Percentiles rank a stretch among this genome's conserved stretches.
Evolutionary conservation across 2,329 filamentous ascomycete species (phyloP).

Genomic region (Amesomyces nigricolor): DNA sequence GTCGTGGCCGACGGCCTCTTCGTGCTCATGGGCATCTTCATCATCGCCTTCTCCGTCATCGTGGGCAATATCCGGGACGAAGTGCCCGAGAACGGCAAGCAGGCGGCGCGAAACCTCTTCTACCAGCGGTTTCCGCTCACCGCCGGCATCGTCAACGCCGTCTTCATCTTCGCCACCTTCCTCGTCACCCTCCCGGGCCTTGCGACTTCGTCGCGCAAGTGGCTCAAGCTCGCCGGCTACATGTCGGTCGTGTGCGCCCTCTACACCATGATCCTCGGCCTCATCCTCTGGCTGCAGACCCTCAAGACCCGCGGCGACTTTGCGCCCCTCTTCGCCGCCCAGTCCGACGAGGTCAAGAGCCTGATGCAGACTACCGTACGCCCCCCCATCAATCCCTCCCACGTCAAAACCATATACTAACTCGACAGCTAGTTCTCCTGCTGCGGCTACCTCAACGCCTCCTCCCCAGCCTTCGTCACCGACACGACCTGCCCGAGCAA

Average conservation of each 20-base stretch:
- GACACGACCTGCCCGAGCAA: constrained; percentile 64
- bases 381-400: too few species aligned
- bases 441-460: constrained; percentile 73
- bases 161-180: constrained; percentile 67
- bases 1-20: constrained; percentile 47
- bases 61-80: constrained; percentile 43
- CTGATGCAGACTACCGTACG: constrained; percentile 64
- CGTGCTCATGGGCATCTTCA: constrained; percentile 47
- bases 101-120: constrained; percentile 47
- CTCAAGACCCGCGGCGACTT: constrained; percentile 62
- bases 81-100: constrained; percentile 39
- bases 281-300: constrained; percentile 68
- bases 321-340: constrained; percentile 52
- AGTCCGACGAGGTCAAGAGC: constrained; percentile 54
- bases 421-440: constrained; percentile 59
- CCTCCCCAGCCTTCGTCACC: constrained; percentile 64
- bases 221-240: constrained; percentile 65
- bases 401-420: constrained; percentile 14
- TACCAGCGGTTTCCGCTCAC: constrained; percentile 50
- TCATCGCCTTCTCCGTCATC: constrained; percentile 51
- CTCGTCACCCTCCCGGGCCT: constrained; percentile 65
- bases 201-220: constrained; percentile 58
- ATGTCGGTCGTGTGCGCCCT: constrained; percentile 55
- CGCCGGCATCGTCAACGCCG: constrained; percentile 67
- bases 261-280: constrained; percentile 60